Base-by-base conservation (phyloP, 2,329 filamentous ascomycete species). In the Bipolaris bicolor region DNA sequence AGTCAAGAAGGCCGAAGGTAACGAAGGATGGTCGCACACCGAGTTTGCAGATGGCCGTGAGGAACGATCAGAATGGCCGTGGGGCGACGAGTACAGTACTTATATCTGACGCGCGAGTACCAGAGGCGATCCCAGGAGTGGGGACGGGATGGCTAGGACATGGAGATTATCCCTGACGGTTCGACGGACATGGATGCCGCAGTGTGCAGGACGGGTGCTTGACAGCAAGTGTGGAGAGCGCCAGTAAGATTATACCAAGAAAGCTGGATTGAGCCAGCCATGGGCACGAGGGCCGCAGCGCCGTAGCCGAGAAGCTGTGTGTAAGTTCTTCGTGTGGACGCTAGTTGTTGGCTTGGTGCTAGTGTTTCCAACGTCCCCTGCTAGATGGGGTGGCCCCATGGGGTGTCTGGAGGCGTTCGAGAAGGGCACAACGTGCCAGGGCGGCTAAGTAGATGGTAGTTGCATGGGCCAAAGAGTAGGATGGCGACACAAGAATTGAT, bases 231-330 rank as follows among this genome's bases (percentile, higher is more conserved):
- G 45, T 31, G 40, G 39, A 47, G 55, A 46, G 57, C 39, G 41
- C 66, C 66, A 69, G 62, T 69, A 48, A 55, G 40, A 51, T 52
- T 18, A 13, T 48, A 60, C 54, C 56, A 60, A 57, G 54, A 55
- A 49, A 37, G 16, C 57, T 41, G 50, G 48, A 56, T 48, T 47
- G 60, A 66, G 66, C 66, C 63, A 63, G 59, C 59, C 56, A 56
- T 52, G 60, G 63, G 64, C 55, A 66, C 55, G 54, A 69, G 65
- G 66, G 49, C 64, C 65, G 66, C 49, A 53, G 62, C 59, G 43
- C 66, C 60, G 63, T 53, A 51, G 60, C 58, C 59, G 62, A 65
- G 57, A 43, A 43, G 11, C 40, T 43, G 54, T 55, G 26, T 59
- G 52, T 44, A 49, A 51, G 47, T 16, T 29, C 6, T 29, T 49